Percentiles rank a stretch among this genome's conserved stretches.
Evolutionary conservation across 1,139 yeast genomes (phyloP).

Genomic region (Tardiomyces depauwii): DNA sequence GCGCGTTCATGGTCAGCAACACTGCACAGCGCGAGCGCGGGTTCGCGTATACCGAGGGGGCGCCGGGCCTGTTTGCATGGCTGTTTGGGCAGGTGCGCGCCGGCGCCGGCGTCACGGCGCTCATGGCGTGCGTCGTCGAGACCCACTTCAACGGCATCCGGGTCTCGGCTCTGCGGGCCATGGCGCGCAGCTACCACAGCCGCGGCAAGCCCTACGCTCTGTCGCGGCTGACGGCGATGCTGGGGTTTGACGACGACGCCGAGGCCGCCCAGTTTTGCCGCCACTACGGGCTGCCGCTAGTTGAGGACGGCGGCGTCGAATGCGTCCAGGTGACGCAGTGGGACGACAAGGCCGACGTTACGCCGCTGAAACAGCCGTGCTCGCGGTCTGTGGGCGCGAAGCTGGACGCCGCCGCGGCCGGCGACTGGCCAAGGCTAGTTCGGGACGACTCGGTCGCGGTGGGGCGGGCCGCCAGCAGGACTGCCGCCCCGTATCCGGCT

Average conservation of each 20-base stretch:
- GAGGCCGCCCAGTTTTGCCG: slow-evolving; percentile 47
- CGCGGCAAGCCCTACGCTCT: slow-evolving; percentile 57
- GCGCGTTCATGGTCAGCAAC: slow-evolving; percentile 57
- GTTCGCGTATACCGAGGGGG: slow-evolving; percentile 44
- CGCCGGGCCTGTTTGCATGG: slow-evolving; percentile 48
- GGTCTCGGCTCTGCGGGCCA: slow-evolving; percentile 58
- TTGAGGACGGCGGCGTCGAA: neutral
- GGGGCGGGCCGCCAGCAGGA: too few species aligned
- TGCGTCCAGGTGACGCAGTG: neutral
- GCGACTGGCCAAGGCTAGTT: too few species aligned
- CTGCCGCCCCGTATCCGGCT: too few species aligned
- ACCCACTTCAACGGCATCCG: slow-evolving; percentile 73
- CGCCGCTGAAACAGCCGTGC: neutral
- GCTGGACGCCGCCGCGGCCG: too few species aligned
- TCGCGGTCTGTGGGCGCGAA: neutral
- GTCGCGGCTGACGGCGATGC: slow-evolving; percentile 33
- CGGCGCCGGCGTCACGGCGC: slow-evolving; percentile 47
- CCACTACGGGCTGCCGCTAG: slow-evolving; percentile 36
- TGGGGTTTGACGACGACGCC: slow-evolving; percentile 55
- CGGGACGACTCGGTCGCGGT: too few species aligned
- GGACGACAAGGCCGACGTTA: neutral
- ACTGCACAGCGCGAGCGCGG: slow-evolving; percentile 43
- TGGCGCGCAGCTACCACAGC: slow-evolving; percentile 59
- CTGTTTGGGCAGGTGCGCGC: slow-evolving; percentile 46
- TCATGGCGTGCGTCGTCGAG: slow-evolving; percentile 68